Conservation (phyloP, 139 green algal species). For the Nannochloris sp. region DNA sequence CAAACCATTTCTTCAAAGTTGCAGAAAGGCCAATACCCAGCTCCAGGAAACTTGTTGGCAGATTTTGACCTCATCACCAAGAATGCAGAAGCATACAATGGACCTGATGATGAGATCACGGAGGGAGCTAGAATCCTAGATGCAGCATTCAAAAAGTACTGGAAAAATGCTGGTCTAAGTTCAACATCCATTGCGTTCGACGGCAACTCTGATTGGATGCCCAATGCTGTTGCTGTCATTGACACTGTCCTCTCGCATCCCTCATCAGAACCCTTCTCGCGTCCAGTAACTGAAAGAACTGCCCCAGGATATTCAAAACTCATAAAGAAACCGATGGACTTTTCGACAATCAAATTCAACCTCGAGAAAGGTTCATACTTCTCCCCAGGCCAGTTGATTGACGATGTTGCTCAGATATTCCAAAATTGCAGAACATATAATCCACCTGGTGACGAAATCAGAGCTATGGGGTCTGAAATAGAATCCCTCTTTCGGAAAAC, state of each 20-base stretch:
- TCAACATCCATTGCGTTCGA: not conserved
- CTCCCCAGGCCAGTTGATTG: not conserved
- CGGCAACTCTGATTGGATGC: not conserved
- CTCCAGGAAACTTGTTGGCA: slow-evolving; percentile 14
- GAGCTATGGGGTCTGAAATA: not conserved
- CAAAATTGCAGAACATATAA: slow-evolving; percentile 7
- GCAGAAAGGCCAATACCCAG: slow-evolving; percentile 14
- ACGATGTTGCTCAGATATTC: slow-evolving; percentile 5
- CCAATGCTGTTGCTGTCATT: not conserved
- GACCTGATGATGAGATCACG: slow-evolving; percentile 3
- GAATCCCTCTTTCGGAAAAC: slow-evolving; percentile 3
- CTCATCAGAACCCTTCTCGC: not conserved
- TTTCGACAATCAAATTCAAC: slow-evolving; percentile 4
- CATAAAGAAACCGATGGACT: slow-evolving; percentile 11
- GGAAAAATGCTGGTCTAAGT: not conserved
- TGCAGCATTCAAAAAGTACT: slow-evolving; percentile 7
- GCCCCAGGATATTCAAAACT: slow-evolving; percentile 15
- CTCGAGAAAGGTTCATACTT: not conserved
- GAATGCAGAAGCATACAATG: slow-evolving; percentile 14
- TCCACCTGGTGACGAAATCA: slow-evolving; percentile 1
- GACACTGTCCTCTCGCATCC: not conserved
- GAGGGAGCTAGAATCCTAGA: not conserved
- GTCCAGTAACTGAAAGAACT: not conserved
- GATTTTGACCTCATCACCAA: slow-evolving; percentile 37
- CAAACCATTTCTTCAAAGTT: slow-evolving; percentile 29